Evolutionary conservation across 2,329 filamentous ascomycete genomes (phyloP).

Genomic region (Rhinocladiella mackenziei): DNA sequence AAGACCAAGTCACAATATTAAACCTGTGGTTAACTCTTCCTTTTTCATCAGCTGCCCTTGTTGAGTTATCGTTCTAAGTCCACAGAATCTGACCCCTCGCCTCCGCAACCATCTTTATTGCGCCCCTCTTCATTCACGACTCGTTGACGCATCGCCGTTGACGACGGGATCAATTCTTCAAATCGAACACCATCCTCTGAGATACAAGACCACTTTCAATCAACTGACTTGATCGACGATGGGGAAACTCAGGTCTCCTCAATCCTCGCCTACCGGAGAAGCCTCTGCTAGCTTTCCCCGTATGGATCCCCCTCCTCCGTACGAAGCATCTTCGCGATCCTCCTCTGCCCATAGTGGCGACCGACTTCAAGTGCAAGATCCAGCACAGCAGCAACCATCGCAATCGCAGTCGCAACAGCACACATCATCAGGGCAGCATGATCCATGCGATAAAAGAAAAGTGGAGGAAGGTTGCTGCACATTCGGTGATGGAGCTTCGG

Average conservation of each 20-base stretch:
- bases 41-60: no score
- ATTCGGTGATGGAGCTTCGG: constrained; percentile 18
- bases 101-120: no score
- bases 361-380: constrained; percentile 9
- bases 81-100: no score
- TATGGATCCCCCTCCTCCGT: constrained; percentile 26
- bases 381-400: background rate
- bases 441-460: constrained; percentile 7
- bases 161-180: background rate
- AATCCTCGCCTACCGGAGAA: constrained; percentile 5
- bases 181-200: no score
- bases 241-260: constrained; percentile 19
- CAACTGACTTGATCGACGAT: constrained; percentile 9
- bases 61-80: no score
- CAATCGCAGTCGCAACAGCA: constrained; percentile 5
- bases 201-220: no score
- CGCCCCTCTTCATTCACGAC: no score
- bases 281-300: constrained; percentile 16
- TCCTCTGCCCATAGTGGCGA: constrained; percentile 21
- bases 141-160: no score
- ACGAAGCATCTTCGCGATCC: constrained; percentile 24
- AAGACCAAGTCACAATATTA: no score
- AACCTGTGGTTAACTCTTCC: no score
- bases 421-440: background rate
- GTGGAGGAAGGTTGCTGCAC: constrained; percentile 19